Percentiles rank a stretch among this genome's conserved stretches.
Evolutionary conservation across 306 rosid genomes (phyloP).

Genomic region (Quercus wislizeni): DNA sequence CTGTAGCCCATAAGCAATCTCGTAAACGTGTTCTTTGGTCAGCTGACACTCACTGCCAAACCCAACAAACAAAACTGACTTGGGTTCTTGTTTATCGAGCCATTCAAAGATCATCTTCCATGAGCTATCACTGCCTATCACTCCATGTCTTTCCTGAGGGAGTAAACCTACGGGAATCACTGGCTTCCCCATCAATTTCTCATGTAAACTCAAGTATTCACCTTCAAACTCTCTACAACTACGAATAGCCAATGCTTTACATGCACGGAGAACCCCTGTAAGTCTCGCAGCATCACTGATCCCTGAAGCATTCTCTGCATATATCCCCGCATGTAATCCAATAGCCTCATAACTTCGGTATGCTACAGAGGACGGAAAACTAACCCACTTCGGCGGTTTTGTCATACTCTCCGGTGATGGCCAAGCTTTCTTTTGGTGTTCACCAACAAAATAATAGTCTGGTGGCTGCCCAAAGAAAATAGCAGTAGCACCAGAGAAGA

Average conservation of each 20-base stretch:
- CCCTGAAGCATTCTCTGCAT: background rate
- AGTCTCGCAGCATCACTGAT: background rate
- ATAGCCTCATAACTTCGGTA: constrained; percentile 2
- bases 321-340: background rate
- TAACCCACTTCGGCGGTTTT: constrained; percentile 8
- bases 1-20: constrained; percentile 48
- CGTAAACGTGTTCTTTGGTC: constrained; percentile 30
- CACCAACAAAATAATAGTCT: background rate
- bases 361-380: constrained; percentile 24
- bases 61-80: constrained; percentile 41
- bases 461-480: constrained; percentile 5
- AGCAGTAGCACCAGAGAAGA: background rate
- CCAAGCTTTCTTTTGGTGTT: background rate
- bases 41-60: constrained; percentile 47
- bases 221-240: constrained; percentile 34
- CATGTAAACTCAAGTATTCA: constrained; percentile 19
- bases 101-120: constrained; percentile 28
- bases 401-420: constrained; percentile 6
- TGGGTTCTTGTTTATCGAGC: constrained; percentile 36
- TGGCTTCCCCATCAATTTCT: constrained; percentile 18
- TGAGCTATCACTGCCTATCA: background rate
- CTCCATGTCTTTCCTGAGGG: constrained; percentile 20
- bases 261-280: background rate
- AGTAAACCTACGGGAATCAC: constrained; percentile 45
- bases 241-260: constrained; percentile 17